Percentiles rank a stretch among this genome's conserved stretches.
These are phyloP conservation scores for Alternaria novae-zelandiae DNA, from an alignment of 2,329 filamentous ascomycete species.

Conservation along the genomic window DNA sequence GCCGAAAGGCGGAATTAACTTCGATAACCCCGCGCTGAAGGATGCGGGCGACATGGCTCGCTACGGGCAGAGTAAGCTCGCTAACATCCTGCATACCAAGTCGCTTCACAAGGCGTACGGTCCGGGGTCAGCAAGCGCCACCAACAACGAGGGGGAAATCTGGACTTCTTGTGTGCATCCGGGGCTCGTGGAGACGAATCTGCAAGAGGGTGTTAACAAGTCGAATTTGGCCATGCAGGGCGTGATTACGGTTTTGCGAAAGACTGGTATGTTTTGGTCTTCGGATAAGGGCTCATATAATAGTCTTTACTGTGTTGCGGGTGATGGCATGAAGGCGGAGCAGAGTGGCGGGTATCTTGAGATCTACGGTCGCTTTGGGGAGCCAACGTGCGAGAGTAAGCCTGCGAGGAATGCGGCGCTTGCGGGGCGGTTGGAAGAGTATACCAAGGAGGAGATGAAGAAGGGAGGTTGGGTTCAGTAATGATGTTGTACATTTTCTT, in stretches of 20 bases:
- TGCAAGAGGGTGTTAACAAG: conserved; percentile 1
- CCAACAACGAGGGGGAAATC: conserved; percentile 13
- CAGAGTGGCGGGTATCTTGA: conserved; percentile 9
- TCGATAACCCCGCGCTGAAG: conserved; percentile 12
- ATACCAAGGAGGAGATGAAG: conserved; percentile 7
- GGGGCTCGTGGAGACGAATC: conserved; percentile 22
- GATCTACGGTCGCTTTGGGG: conserved; percentile 1
- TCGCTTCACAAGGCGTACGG: conserved; percentile 14
- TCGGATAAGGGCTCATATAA: conserved; percentile 10
- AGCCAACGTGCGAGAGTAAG: conserved; percentile 13
- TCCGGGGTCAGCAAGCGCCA: conserved; percentile 8
- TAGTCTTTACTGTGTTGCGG: conserved; percentile 10
- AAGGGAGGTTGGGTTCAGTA: not conserved
- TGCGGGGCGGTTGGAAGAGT: conserved; percentile 11
- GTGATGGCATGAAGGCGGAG: conserved; percentile 3
- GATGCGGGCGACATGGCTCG: conserved; percentile 10
- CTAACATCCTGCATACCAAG: conserved; percentile 25
- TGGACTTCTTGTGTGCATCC: conserved; percentile 25
- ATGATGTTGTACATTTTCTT: not conserved
- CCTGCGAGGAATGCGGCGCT: conserved; percentile 3
- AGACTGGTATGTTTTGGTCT: not conserved
- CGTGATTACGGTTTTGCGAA: not conserved
- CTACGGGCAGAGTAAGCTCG: conserved; percentile 34
- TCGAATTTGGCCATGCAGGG: not conserved
- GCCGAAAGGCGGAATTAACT: conserved; percentile 22